phyloP scores from a whole-genome alignment of 208 protist genomes.

The Wallacemonas sp. region DNA sequence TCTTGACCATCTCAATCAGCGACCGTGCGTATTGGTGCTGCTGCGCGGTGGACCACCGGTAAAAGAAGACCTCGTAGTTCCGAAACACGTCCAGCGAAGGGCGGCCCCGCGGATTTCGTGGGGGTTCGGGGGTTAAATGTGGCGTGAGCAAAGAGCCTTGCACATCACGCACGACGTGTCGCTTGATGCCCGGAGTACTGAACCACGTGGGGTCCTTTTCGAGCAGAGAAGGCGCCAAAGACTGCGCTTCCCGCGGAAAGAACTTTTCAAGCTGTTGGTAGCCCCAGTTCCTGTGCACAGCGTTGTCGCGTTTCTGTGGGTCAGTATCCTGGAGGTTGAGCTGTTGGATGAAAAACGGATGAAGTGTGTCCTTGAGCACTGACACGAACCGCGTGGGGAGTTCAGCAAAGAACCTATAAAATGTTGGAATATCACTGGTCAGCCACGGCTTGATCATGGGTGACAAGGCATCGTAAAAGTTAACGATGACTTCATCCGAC shows the following conservation, averaged over 20 bases:
- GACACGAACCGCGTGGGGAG: not conserved
- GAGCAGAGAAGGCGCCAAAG: slow-evolving; percentile 5
- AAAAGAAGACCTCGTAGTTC: not conserved
- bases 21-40: slow-evolving; percentile 26
- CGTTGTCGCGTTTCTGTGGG: not conserved
- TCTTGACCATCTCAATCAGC: slow-evolving; percentile 14
- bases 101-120: not conserved
- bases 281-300: not conserved
- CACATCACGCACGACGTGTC: not conserved
- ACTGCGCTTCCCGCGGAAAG: slow-evolving; percentile 5
- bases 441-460: not conserved
- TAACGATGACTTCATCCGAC: not conserved
- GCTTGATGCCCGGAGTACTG: not conserved
- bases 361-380: not conserved
- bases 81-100: not conserved
- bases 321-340: not conserved
- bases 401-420: not conserved
- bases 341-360: not conserved
- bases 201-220: slow-evolving; percentile 9
- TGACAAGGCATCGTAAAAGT: not conserved
- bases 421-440: not conserved
- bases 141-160: slow-evolving; percentile 4
- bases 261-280: not conserved
- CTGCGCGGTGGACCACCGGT: slow-evolving; percentile 25
- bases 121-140: not conserved